Evolutionary conservation across 345 rosid species (phyloP).

Genomic region (Euphorbia lathyris): DNA sequence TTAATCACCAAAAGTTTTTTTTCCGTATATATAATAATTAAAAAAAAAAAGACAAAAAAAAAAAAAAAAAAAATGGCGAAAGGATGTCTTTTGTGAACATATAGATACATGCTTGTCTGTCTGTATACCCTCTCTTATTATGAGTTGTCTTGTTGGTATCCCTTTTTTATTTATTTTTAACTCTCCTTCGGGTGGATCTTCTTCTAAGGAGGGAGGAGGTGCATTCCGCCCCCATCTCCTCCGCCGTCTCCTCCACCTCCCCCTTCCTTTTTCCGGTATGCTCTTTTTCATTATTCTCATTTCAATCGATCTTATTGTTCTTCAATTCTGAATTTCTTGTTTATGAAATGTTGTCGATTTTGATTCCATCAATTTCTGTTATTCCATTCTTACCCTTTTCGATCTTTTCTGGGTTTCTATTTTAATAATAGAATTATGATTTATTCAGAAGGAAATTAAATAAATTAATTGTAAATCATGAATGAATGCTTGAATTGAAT

Average conservation of each 20-base stretch:
- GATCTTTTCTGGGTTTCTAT: neutral
- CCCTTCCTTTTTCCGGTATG: neutral
- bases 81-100: neutral
- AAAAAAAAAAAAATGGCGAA: neutral
- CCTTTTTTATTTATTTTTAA: neutral
- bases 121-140: neutral
- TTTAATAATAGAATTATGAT: neutral
- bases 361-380: neutral
- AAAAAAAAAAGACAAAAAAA: neutral
- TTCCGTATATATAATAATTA: neutral
- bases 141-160: conserved; percentile 7
- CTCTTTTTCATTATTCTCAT: neutral
- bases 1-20: too few relatives aligned
- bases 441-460: too few relatives aligned
- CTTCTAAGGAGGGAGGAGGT: neutral
- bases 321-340: neutral
- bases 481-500: too few relatives aligned
- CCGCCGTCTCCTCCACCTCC: neutral
- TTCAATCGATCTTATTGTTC: neutral
- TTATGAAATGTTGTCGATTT: neutral
- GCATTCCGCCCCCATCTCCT: neutral
- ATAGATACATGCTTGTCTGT: neutral
- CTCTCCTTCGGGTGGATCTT: neutral
- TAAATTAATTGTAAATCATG: too few relatives aligned
- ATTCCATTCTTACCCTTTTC: too few relatives aligned